Evolutionary conservation across 148 eudicot species (phyloP), one percentile per base, ranked within the genome.

Genomic region (Pharnaceum exiguum): DNA sequence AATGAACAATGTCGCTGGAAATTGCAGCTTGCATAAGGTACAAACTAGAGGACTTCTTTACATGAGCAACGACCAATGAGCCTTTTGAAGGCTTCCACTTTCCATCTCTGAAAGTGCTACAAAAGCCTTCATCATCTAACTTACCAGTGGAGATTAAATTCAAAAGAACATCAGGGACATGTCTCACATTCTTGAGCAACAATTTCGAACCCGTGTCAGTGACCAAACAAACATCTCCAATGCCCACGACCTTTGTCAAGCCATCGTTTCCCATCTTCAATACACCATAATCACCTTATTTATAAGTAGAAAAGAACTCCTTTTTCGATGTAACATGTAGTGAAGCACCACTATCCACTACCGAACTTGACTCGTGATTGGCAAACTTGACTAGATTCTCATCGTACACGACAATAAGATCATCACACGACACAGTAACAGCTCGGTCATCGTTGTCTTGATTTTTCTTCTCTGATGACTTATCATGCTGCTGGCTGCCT

Each of bases 191-290:
- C 19, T 67, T 47, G 13, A 67, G 26, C 21, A 67, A 19, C 6
- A 46, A 17, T 12, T 15, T 39, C 3, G 35, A 9, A 7, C 42
- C 39, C 8, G 12, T 21, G 11, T 25, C 2, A 18, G 23, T 57
- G n/a, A 46, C 57, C 16, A 66, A 11, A 38, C 36, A 48, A 45
- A 45, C 49, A 45, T 45, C 26, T 19, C 49, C 49, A 19, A 22
- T 17, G 22, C 43, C 57, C 2, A 54, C 46, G 13, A 53, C 38
- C 15, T 30, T 18, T 10, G 60, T 5, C 25, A 44, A 12, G 5
- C 28, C 50, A 46, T 53, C 40, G 38, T 67, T 55, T n/a, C 63
- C 61, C 51, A 69, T 69, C 51, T 16, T 69, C 1, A 55, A 44
- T 15, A 9, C 19, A 8, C 45, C 73, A 47, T 7, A 69, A 25